Evolutionary conservation across 805 yeast species (phyloP).

Genomic region (Dipodascopsis uninucleata): DNA sequence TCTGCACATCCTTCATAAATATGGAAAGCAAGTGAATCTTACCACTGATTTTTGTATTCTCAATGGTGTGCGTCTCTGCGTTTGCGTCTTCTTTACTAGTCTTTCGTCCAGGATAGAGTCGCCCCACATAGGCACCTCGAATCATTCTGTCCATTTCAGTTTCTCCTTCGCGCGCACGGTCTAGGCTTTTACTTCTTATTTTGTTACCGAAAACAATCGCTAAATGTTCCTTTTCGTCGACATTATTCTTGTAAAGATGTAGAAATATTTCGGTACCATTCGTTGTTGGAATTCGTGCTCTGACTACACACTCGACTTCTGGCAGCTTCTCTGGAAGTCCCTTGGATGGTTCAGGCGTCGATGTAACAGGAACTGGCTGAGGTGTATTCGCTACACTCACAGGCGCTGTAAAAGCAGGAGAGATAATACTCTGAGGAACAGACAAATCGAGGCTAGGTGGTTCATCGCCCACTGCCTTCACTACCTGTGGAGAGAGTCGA

Average conservation of each 20-base stretch:
- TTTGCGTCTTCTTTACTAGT: conserved; percentile 40
- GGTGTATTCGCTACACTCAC: conserved; percentile 23
- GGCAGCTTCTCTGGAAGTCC: conserved; percentile 50
- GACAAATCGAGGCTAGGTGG: not conserved
- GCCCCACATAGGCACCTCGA: conserved; percentile 96
- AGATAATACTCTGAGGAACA: conserved; percentile 13
- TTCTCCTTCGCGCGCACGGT: conserved; percentile 58
- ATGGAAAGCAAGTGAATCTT: conserved; percentile 3
- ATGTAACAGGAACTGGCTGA: conserved; percentile 18
- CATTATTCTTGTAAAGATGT: conserved; percentile 80
- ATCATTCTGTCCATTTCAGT: conserved; percentile 93
- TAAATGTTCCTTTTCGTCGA: conserved; percentile 88
- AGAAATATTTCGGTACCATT: conserved; percentile 90
- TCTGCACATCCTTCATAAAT: not conserved
- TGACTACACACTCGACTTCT: conserved; percentile 75
- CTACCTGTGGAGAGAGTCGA: conserved; percentile 10
- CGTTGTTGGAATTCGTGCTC: conserved; percentile 96
- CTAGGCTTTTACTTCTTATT: conserved; percentile 73
- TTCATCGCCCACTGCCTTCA: not conserved
- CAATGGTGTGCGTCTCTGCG: conserved; percentile 26
- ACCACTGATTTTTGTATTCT: conserved; percentile 15
- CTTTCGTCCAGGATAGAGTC: conserved; percentile 78
- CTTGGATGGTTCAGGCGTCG: conserved; percentile 14
- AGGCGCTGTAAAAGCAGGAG: conserved; percentile 23
- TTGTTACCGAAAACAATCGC: conserved; percentile 97